A percentile compares a stretch with the other conserved stretches of the same genome.
Evolutionary conservation across 2,329 filamentous ascomycete genomes (phyloP).

Genomic region (Alternaria longipes): DNA sequence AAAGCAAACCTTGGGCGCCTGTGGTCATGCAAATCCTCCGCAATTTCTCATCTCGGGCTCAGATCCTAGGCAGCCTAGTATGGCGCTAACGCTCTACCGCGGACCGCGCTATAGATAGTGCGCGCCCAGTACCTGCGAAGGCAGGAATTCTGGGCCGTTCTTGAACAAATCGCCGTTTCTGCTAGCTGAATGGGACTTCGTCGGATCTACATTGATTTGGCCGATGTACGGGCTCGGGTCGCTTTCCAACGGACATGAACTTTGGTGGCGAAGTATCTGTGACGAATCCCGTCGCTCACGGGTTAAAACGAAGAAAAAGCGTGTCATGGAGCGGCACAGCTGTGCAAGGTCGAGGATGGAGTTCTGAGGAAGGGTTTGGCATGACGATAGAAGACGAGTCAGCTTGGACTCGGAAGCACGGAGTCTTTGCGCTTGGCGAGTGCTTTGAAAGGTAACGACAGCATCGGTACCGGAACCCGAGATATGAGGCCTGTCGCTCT

Average conservation of each 20-base stretch:
- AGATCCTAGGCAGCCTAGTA: slow-evolving; percentile 7
- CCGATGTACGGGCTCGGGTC: not conserved
- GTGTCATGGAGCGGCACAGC: not conserved
- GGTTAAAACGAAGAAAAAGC: slow-evolving; percentile 1
- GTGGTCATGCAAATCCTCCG: slow-evolving; percentile 17
- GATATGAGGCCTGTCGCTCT: not conserved
- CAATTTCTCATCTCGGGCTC: slow-evolving; percentile 10
- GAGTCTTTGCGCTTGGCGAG: not conserved
- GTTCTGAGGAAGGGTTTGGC: not conserved
- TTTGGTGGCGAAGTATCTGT: not conserved
- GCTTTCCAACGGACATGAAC: not conserved
- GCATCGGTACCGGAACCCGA: not conserved
- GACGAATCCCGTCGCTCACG: not conserved
- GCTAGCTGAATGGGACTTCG: not conserved
- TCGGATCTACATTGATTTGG: not conserved
- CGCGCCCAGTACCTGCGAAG: slow-evolving; percentile 4
- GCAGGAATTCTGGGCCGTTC: slow-evolving; percentile 9
- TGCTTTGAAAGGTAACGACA: slow-evolving; percentile 2
- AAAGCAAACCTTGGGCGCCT: not conserved
- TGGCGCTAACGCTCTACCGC: slow-evolving; percentile 5
- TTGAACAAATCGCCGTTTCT: slow-evolving; percentile 5
- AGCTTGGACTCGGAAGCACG: not conserved
- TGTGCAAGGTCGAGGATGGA: slow-evolving; percentile 8
- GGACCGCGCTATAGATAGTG: slow-evolving; percentile 12
- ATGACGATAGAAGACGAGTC: slow-evolving; percentile 2